A percentile compares a stretch with the other conserved stretches of the same genome.
Conservation (phyloP, 805 yeast genomes). For the Ogataea siamensis region DNA sequence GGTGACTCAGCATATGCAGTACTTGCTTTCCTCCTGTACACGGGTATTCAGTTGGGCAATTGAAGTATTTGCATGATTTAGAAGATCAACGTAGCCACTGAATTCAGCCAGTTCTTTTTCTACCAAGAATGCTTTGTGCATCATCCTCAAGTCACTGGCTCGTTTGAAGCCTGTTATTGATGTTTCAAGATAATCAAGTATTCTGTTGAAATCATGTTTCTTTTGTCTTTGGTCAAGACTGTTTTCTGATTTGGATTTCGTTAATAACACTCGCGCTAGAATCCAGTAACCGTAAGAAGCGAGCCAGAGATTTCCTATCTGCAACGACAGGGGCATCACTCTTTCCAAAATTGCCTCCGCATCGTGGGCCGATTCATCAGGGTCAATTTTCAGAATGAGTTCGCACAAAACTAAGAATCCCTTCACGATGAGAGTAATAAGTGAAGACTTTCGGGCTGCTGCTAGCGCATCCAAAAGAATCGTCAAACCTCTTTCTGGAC, state of each 20-base stretch:
- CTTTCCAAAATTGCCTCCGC: conserved; percentile 39
- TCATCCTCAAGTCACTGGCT: conserved; percentile 38
- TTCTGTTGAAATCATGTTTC: conserved; percentile 22
- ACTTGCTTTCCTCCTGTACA: conserved; percentile 29
- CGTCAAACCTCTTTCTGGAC: conserved; percentile 51
- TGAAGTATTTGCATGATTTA: conserved; percentile 33
- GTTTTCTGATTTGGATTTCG: conserved; percentile 11
- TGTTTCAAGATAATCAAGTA: conserved; percentile 39
- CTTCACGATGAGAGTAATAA: conserved; percentile 43
- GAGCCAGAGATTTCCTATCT: conserved; percentile 38
- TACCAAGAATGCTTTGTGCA: conserved; percentile 39
- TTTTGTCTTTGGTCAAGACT: not conserved
- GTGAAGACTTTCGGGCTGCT: conserved; percentile 45
- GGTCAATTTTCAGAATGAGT: conserved; percentile 40
- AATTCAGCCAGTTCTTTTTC: conserved; percentile 38
- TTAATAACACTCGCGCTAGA: conserved; percentile 30
- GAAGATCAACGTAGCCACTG: conserved; percentile 32
- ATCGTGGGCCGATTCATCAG: conserved; percentile 34
- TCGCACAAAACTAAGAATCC: conserved; percentile 46
- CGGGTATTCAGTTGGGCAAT: conserved; percentile 31
- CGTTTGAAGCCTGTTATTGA: conserved; percentile 46
- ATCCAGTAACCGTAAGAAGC: conserved; percentile 39
- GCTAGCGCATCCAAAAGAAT: conserved; percentile 48
- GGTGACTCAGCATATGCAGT: conserved; percentile 26
- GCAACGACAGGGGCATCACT: conserved; percentile 44